These are phyloP conservation scores for Cajanus cajan DNA, from an alignment of 306 rosid genomes.

Conservation along the genomic window DNA sequence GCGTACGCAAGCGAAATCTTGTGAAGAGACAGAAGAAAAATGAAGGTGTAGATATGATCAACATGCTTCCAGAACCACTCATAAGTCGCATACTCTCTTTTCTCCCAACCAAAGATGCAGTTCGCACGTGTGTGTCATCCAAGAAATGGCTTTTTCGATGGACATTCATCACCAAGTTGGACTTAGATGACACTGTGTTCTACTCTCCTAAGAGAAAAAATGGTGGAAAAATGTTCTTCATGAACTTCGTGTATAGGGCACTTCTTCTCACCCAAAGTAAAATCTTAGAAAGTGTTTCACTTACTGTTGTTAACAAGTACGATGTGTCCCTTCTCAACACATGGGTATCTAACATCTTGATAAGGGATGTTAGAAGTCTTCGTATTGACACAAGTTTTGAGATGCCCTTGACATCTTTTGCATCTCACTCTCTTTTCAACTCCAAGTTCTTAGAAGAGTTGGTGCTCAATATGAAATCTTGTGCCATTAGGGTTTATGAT, in stretches of 20 bases:
- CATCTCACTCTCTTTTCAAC: neutral
- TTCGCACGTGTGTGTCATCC: conserved; percentile 20
- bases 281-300: neutral
- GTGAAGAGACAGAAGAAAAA: neutral
- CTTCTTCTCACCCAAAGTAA: neutral
- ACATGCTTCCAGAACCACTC: neutral
- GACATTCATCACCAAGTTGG: conserved; percentile 12
- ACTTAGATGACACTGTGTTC: conserved; percentile 2
- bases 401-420: neutral
- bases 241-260: neutral
- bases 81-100: neutral
- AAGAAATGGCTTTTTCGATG: conserved; percentile 16
- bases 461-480: neutral
- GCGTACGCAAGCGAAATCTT: neutral
- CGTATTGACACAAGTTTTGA: neutral
- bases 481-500: neutral
- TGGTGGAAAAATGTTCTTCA: neutral
- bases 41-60: neutral
- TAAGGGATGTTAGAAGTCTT: neutral
- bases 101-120: conserved; percentile 9
- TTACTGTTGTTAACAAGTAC: neutral
- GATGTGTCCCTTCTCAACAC: neutral
- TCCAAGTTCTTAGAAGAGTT: neutral
- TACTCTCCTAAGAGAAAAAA: neutral
- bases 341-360: conserved; percentile 10